Percentiles rank a stretch among this genome's conserved stretches.
Evolutionary conservation across 2,329 filamentous ascomycete genomes (phyloP).

Genomic region (Endothia cerciana): DNA sequence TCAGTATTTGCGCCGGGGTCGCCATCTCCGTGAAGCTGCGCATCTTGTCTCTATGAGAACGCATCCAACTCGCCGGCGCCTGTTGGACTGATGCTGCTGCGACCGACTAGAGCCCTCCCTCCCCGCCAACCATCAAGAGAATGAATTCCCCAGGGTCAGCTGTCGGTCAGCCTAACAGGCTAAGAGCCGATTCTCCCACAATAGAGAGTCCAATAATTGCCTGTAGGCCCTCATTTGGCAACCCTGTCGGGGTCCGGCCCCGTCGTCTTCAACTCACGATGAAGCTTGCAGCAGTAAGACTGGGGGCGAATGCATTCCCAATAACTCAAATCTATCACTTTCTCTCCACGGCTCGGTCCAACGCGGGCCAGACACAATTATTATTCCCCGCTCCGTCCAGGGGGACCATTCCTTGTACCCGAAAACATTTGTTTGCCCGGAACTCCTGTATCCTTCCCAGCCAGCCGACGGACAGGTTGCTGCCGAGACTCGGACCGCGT

Average conservation of each 20-base stretch:
- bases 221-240: background rate
- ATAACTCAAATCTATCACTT: background rate
- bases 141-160: background rate
- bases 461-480: background rate
- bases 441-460: background rate
- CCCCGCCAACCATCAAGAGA: background rate
- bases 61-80: no score
- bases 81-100: no score
- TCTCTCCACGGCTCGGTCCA: background rate
- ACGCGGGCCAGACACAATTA: background rate
- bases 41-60: no score
- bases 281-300: background rate
- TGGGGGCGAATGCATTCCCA: background rate
- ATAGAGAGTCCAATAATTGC: background rate
- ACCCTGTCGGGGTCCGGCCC: background rate
- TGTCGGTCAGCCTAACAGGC: background rate
- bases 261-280: background rate
- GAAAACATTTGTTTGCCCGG: background rate
- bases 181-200: background rate
- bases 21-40: no score
- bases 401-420: background rate
- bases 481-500: background rate
- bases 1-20: no score
- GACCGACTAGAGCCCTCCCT: no score
- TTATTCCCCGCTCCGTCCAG: background rate